phyloP scores from a whole-genome alignment of 140 eudicot species.

The Oenanthe javanica region DNA sequence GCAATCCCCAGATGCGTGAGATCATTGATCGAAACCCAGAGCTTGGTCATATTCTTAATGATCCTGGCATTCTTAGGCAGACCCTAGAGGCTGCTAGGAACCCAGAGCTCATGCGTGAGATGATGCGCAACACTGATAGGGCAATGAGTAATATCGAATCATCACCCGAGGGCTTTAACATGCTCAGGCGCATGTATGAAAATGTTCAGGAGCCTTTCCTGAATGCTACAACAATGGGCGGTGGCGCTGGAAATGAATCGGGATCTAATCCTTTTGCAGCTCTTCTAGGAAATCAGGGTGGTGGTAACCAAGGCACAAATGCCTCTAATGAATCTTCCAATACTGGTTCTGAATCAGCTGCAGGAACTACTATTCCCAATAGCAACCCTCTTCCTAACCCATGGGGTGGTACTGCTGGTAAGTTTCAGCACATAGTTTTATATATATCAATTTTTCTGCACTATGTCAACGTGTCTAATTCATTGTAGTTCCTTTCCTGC shows the following conservation, averaged over 20 bases:
- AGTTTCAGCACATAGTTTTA: conserved; percentile 4
- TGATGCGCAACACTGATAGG: conserved; percentile 67
- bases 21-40: conserved; percentile 68
- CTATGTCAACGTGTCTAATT: background rate
- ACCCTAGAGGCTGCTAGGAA: conserved; percentile 60
- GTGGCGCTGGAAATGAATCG: conserved; percentile 28
- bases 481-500: too few relatives aligned
- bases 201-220: conserved; percentile 67
- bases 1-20: conserved; percentile 70
- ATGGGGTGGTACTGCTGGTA: conserved; percentile 50
- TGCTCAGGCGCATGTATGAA: conserved; percentile 74
- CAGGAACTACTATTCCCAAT: conserved; percentile 50
- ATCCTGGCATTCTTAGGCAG: conserved; percentile 56
- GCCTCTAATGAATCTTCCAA: conserved; percentile 29
- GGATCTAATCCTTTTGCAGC: conserved; percentile 59
- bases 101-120: conserved; percentile 69
- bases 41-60: conserved; percentile 59
- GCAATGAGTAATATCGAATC: conserved; percentile 75
- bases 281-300: conserved; percentile 51
- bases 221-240: conserved; percentile 58
- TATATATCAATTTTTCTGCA: background rate
- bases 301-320: conserved; percentile 28
- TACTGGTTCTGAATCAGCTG: conserved; percentile 43
- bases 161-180: conserved; percentile 64
- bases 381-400: conserved; percentile 76